Conservation (phyloP, 768 basidiomycete genomes). For the Cytidiella melzeri region DNA sequence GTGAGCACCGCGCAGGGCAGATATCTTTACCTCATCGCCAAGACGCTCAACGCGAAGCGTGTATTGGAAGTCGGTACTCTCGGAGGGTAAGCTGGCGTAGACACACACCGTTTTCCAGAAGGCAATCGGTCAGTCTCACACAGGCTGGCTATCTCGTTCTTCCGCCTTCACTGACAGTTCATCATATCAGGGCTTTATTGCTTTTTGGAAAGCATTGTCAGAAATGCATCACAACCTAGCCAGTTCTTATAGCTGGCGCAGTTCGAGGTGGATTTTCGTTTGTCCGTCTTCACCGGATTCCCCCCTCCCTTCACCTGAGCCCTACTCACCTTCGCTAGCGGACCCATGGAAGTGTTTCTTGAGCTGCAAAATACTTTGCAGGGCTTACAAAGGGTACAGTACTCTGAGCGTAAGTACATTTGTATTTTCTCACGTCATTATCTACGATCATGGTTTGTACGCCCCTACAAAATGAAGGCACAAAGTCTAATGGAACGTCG, state of each 20-base stretch:
- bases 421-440: constrained; percentile 29
- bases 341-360: not conserved
- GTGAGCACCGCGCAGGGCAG: constrained; percentile 53
- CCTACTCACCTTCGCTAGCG: not conserved
- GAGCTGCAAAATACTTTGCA: not conserved
- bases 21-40: constrained; percentile 46
- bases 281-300: not conserved
- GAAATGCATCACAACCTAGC: too few relatives aligned
- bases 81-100: too few relatives aligned
- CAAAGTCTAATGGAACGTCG: too few relatives aligned
- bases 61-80: constrained; percentile 64
- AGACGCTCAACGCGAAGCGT: constrained; percentile 46
- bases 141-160: too few relatives aligned
- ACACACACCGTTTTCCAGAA: too few relatives aligned
- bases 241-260: too few relatives aligned
- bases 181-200: too few relatives aligned
- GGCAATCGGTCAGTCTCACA: too few relatives aligned
- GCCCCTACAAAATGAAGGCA: too few relatives aligned
- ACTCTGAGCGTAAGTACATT: not conserved
- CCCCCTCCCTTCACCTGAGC: not conserved
- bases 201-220: too few relatives aligned
- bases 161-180: too few relatives aligned
- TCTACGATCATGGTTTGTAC: constrained; percentile 49
- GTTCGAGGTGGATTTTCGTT: too few relatives aligned
- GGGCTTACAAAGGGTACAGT: constrained; percentile 4